Evolutionary conservation across 1,139 yeast species (phyloP).

Genomic region (Debaryomycetaceae sp.): DNA sequence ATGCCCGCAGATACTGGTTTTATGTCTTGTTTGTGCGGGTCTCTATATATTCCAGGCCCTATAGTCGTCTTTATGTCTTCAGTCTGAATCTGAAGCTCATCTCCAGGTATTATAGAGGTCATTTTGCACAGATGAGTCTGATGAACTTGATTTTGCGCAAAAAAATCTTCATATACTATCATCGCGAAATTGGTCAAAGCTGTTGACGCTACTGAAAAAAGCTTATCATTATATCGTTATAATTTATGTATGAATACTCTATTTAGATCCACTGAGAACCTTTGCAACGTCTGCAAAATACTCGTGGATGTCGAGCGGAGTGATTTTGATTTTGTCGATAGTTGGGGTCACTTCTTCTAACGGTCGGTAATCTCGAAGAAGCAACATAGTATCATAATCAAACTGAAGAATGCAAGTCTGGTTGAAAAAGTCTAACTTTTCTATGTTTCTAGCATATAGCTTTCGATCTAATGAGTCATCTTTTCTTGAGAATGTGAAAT

Average conservation of each 20-base stretch:
- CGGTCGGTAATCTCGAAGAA: conserved; percentile 28
- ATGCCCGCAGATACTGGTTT: conserved; percentile 41
- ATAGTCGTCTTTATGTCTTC: conserved; percentile 26
- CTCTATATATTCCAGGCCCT: conserved; percentile 45
- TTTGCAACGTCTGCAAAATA: not conserved
- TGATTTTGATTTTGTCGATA: not conserved
- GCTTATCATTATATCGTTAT: not conserved
- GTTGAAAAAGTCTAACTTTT: conserved; percentile 25
- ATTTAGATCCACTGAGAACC: not conserved
- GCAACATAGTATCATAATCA: conserved; percentile 22
- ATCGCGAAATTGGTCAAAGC: conserved; percentile 5
- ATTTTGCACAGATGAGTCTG: conserved; percentile 7
- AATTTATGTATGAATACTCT: not conserved
- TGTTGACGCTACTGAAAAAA: not conserved
- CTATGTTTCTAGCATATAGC: conserved; percentile 26
- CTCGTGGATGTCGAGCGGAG: not conserved
- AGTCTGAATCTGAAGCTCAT: conserved; percentile 21
- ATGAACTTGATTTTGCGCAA: conserved; percentile 9
- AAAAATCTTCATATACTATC: conserved; percentile 9
- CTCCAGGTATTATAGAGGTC: conserved; percentile 35
- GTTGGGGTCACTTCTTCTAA: not conserved
- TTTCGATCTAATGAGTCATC: conserved; percentile 22
- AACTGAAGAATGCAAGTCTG: conserved; percentile 18
- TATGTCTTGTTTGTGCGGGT: conserved; percentile 30
- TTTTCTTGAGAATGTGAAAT: conserved; percentile 13